These are phyloP conservation scores for Plasmodium adleri DNA, from an alignment of 169 alveolate species.

Conservation along the genomic window DNA sequence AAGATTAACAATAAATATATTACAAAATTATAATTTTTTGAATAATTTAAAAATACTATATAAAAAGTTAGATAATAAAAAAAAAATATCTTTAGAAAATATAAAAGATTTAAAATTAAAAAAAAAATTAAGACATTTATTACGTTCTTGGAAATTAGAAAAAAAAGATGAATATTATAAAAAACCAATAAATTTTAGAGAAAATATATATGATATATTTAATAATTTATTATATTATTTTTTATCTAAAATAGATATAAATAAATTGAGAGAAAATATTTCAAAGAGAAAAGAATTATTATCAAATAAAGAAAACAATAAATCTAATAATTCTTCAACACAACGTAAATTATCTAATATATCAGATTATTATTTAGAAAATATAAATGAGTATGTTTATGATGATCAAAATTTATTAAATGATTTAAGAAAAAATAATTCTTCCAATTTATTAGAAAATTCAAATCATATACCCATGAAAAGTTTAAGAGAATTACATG, in stretches of 20 bases:
- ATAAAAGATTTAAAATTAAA: conserved; percentile 79
- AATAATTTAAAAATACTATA: conserved; percentile 73
- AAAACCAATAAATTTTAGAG: conserved; percentile 84
- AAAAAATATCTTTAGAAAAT: conserved; percentile 75
- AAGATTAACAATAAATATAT: conserved; percentile 60
- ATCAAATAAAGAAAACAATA: conserved; percentile 35
- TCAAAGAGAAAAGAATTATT: conserved; percentile 27
- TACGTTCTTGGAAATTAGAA: conserved; percentile 81
- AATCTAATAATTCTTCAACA: background rate
- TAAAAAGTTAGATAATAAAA: conserved; percentile 70
- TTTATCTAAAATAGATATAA: conserved; percentile 76
- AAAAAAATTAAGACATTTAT: conserved; percentile 85
- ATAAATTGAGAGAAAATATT: conserved; percentile 78
- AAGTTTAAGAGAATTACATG: conserved; percentile 88
- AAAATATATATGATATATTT: conserved; percentile 78
- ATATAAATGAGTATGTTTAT: background rate
- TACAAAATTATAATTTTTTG: conserved; percentile 69
- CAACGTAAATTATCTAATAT: background rate
- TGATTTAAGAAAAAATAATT: too few species aligned
- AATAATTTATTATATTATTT: conserved; percentile 79
- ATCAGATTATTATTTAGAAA: background rate
- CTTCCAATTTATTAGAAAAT: background rate
- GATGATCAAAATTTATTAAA: conserved; percentile 21
- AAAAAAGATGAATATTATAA: conserved; percentile 72
- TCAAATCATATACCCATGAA: conserved; percentile 24